Evolutionary conservation across 345 rosid genomes (phyloP).

Genomic region (Camelina neglecta): DNA sequence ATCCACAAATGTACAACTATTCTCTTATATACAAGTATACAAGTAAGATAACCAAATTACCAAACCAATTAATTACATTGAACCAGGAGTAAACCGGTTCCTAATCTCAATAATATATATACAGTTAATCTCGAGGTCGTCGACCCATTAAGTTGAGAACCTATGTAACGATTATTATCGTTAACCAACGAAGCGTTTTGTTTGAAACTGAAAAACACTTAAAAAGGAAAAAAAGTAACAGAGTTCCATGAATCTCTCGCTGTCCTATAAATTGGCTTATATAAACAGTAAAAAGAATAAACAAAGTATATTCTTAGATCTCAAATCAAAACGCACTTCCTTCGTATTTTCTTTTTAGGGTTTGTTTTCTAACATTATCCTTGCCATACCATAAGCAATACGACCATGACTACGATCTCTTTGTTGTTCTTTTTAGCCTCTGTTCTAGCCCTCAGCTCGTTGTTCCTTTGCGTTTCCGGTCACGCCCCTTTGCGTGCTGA

Average conservation of each 20-base stretch:
- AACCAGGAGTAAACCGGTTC: no score
- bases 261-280: constrained; percentile 29
- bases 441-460: constrained; percentile 23
- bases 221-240: constrained; percentile 13
- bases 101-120: no score
- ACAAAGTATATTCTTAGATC: constrained; percentile 18
- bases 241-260: constrained; percentile 23
- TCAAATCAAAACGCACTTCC: constrained; percentile 27
- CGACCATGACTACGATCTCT: constrained; percentile 40
- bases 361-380: not conserved
- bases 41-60: no score
- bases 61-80: no score
- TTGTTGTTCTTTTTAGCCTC: constrained; percentile 31
- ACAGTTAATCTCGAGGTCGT: no score
- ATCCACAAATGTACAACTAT: no score
- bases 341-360: not conserved
- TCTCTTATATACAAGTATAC: no score
- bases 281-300: not conserved
- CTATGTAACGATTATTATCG: no score
- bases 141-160: no score
- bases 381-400: constrained; percentile 22
- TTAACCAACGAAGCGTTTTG: no score
- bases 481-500: not conserved
- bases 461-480: constrained; percentile 32
- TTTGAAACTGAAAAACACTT: no score